phyloP scores from a whole-genome alignment of 2,329 filamentous ascomycete genomes.

The Madurella fahalii region DNA sequence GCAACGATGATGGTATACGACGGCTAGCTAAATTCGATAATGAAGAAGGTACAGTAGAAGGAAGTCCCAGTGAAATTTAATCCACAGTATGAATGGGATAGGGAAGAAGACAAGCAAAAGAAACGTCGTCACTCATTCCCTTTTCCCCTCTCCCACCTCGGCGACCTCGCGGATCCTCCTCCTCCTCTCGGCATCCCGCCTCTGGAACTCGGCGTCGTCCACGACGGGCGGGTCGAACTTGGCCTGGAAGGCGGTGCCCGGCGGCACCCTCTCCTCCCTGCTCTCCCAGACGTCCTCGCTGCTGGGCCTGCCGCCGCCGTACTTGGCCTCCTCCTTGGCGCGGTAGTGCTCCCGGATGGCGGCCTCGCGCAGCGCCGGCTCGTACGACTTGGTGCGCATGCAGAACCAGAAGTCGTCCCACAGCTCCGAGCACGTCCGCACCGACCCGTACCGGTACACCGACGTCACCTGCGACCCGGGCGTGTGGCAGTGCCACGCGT shows the following conservation, averaged over 20 bases:
- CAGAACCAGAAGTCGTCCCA: constrained; percentile 98
- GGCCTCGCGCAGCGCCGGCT: constrained; percentile 55
- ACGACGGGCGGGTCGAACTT: constrained; percentile 35
- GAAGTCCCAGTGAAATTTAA: too few species aligned
- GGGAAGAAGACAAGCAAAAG: neutral
- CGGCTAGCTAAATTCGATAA: too few species aligned
- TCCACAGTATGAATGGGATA: too few species aligned
- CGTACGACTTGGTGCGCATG: constrained; percentile 73
- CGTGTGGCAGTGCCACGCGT: constrained; percentile 89
- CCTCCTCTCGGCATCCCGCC: constrained; percentile 35
- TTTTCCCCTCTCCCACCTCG: constrained; percentile 19
- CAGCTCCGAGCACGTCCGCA: constrained; percentile 74
- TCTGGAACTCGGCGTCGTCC: constrained; percentile 42
- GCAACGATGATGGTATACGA: too few species aligned
- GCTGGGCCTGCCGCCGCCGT: constrained; percentile 59
- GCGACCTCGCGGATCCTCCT: constrained; percentile 34
- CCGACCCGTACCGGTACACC: constrained; percentile 78
- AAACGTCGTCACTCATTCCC: constrained; percentile 26
- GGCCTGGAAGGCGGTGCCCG: constrained; percentile 43
- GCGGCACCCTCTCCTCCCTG: constrained; percentile 57
- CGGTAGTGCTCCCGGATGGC: constrained; percentile 65
- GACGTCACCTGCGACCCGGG: constrained; percentile 88
- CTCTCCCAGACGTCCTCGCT: constrained; percentile 90
- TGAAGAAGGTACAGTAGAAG: too few species aligned
- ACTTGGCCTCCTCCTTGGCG: constrained; percentile 60